Evolutionary conservation across 257 asterid species (phyloP).

Genomic region (Solanum gandarillasii): DNA sequence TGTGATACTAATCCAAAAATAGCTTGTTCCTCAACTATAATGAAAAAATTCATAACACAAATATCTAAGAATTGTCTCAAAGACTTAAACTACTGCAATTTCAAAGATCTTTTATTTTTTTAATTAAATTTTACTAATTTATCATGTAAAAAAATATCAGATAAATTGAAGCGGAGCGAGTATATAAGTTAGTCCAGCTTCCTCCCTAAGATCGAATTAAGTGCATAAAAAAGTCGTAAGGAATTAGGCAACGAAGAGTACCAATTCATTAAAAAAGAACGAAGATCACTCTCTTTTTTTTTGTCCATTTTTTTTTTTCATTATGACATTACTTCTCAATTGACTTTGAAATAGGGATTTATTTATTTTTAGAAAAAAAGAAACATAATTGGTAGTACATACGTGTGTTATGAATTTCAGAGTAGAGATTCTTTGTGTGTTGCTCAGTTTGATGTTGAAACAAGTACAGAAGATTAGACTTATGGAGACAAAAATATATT

Average conservation of each 20-base stretch:
- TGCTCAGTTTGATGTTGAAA: neutral
- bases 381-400: neutral
- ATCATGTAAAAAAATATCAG: too few relatives aligned
- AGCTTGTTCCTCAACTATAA: neutral
- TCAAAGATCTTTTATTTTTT: too few relatives aligned
- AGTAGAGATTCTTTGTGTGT: neutral
- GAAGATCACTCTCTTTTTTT: neutral
- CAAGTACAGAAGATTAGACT: neutral
- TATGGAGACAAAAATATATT: neutral
- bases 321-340: neutral
- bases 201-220: neutral
- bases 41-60: neutral
- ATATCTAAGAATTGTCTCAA: neutral
- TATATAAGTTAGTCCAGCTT: neutral
- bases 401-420: neutral
- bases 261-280: neutral
- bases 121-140: too few relatives aligned
- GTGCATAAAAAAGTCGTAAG: neutral
- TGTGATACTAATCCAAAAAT: neutral
- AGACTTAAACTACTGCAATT: too few relatives aligned
- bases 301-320: neutral
- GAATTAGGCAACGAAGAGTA: neutral
- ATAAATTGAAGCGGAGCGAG: neutral
- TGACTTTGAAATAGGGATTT: neutral
- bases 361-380: neutral